Conservation (phyloP, 139 green algal species). For the Asterochloris sp. region DNA sequence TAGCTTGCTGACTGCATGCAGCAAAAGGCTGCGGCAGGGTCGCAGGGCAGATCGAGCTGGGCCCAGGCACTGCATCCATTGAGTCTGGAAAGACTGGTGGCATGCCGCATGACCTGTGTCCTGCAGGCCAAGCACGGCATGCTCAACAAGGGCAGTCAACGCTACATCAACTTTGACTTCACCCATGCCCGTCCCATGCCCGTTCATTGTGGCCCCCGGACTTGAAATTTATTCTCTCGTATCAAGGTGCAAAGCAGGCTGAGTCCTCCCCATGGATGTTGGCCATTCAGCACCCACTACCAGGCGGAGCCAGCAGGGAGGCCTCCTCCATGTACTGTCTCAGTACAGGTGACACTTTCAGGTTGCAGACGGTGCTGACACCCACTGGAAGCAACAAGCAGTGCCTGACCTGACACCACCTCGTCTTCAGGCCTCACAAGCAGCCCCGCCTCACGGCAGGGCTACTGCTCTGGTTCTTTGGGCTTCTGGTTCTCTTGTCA, state of each 20-base stretch:
- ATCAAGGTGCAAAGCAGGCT: no score
- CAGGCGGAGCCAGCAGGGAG: neutral
- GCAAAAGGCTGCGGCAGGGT: neutral
- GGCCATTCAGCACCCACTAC: neutral
- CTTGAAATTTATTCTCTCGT: no score
- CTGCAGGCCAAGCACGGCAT: neutral
- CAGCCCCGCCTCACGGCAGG: conserved; percentile 16
- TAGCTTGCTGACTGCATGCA: neutral
- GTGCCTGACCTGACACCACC: neutral
- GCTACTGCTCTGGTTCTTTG: conserved; percentile 37
- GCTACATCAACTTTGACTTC: no score
- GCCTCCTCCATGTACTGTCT: neutral
- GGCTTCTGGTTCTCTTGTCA: conserved; percentile 39
- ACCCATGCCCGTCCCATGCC: no score
- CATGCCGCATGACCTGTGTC: neutral
- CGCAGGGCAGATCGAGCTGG: neutral
- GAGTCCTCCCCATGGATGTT: no score
- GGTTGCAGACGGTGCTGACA: neutral
- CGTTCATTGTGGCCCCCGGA: no score
- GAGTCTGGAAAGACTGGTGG: neutral
- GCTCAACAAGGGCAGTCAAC: no score
- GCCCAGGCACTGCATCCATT: neutral
- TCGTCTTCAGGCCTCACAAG: conserved; percentile 1
- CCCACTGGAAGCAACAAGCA: neutral
- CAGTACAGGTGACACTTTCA: neutral